Base-by-base conservation (phyloP, 2,329 filamentous ascomycete genomes). In the Penicillium digitatum region DNA sequence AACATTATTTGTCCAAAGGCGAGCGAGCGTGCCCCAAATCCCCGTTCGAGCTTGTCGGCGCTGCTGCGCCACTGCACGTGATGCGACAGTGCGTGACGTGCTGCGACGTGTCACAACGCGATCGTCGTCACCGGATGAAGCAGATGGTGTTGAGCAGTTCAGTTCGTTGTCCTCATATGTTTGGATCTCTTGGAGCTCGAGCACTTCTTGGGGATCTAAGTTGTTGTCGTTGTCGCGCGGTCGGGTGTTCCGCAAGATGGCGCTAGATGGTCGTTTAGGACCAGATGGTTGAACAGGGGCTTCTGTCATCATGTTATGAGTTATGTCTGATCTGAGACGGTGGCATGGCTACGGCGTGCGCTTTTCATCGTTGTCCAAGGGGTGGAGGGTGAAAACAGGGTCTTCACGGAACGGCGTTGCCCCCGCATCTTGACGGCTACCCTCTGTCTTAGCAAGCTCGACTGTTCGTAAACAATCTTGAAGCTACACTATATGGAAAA, bases 1-100 rank as follows among this genome's bases (percentile, higher is more conserved):
- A 16, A 76, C 68, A 62, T 74, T 58, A 16, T 73, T 95, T 86
- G 60, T 87, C 90, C 74, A 99, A 93, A 40, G 96, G 82, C 66
- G 92, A 84, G 53, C 84, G 77, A 75, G 91, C 89, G 62, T 84
- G 80, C 24, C 86, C 83, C 14, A 77, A 69, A 1, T 87, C 86
- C 29, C 86, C 79, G 62, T 62, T 16, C 55, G 50, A 9, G 61
- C 27, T 31, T 46, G 46, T 39, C 57, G 53, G 45, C 45, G 39
- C 11, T 45, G 50, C 6, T 50, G 57, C 35, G 56, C 44, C 1
- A 37, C 44, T 4, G 45, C 51, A 18, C 29, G 44, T 10, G 50
- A 54, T 62, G 39, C 35, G 3, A 32, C 20, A 34, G 61, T 45
- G 8, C 59, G 64, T 11, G 66, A 66, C 3, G 56, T 51, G 3